A percentile compares a stretch with the other conserved stretches of the same genome.
Conservation (phyloP, 2,329 filamentous ascomycete species). For the Epichloe coenophiala region DNA sequence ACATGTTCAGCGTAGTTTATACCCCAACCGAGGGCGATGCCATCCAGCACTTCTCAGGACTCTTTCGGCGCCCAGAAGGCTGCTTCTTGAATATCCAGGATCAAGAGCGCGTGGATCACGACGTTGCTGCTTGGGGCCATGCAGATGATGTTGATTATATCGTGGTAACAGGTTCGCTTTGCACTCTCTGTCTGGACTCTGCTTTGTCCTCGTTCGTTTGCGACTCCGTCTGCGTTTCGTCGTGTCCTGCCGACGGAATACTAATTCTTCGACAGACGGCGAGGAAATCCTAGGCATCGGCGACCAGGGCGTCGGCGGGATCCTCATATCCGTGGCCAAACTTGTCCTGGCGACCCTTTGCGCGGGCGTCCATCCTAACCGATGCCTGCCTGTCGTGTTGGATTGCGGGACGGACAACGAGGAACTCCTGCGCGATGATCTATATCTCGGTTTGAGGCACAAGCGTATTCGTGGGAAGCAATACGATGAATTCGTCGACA, state of each 20-base stretch:
- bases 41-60: constrained; percentile 67
- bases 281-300: constrained; percentile 76
- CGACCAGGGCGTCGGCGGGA: constrained; percentile 75
- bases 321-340: constrained; percentile 76
- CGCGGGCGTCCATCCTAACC: constrained; percentile 70
- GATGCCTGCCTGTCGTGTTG: constrained; percentile 67
- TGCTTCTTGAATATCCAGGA: constrained; percentile 69
- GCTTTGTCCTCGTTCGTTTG: not conserved
- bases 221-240: not conserved
- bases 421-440: constrained; percentile 55
- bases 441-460: constrained; percentile 65
- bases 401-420: constrained; percentile 81
- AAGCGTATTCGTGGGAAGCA: constrained; percentile 52
- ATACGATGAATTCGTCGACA: constrained; percentile 67
- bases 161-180: constrained; percentile 56
- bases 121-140: constrained; percentile 53
- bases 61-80: constrained; percentile 68
- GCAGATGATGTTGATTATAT: constrained; percentile 76
- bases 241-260: not conserved
- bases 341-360: constrained; percentile 71
- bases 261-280: constrained; percentile 26
- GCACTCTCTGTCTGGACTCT: not conserved
- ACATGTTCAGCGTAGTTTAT: constrained; percentile 87
- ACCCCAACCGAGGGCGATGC: constrained; percentile 84
- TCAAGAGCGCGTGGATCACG: constrained; percentile 48